Conservation (phyloP, 1,284 basidiomycete species). For the Puccinia novopanici region DNA sequence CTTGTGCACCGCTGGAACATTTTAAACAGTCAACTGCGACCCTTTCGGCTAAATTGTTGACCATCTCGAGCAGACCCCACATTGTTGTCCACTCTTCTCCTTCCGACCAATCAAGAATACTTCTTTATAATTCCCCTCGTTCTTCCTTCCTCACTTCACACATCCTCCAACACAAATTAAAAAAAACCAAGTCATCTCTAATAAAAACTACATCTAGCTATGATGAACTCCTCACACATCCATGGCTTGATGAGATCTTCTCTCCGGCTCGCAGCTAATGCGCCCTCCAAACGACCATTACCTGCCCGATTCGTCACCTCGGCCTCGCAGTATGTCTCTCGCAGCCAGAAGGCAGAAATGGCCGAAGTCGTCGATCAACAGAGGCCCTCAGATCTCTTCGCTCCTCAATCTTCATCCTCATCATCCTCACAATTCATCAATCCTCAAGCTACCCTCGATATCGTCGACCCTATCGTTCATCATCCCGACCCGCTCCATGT, state of each 20-base stretch:
- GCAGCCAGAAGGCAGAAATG: conserved; percentile 28
- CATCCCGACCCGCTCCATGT: conserved; percentile 51
- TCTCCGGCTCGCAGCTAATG: neutral
- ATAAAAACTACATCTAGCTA: too few species aligned
- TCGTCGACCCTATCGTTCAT: conserved; percentile 47
- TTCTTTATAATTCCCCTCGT: too few species aligned
- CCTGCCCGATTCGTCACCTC: conserved; percentile 19
- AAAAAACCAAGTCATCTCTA: too few species aligned
- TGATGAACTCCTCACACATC: conserved; percentile 3
- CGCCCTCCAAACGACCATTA: conserved; percentile 8
- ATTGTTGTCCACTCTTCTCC: neutral
- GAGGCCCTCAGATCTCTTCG: neutral
- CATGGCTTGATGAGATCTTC: conserved; percentile 12
- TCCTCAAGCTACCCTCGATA: conserved; percentile 30
- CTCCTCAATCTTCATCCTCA: neutral
- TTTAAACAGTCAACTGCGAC: too few species aligned
- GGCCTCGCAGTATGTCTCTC: conserved; percentile 17
- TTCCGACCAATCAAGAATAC: neutral
- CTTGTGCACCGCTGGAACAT: conserved; percentile 48
- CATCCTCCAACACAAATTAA: too few species aligned
- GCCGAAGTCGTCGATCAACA: conserved; percentile 36
- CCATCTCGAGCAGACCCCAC: too few species aligned
- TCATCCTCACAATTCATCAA: neutral
- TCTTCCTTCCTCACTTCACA: too few species aligned
- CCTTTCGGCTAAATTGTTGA: too few species aligned